Evolutionary conservation across 257 asterid species (phyloP).

Genomic region (Leptodermis oblonga): DNA sequence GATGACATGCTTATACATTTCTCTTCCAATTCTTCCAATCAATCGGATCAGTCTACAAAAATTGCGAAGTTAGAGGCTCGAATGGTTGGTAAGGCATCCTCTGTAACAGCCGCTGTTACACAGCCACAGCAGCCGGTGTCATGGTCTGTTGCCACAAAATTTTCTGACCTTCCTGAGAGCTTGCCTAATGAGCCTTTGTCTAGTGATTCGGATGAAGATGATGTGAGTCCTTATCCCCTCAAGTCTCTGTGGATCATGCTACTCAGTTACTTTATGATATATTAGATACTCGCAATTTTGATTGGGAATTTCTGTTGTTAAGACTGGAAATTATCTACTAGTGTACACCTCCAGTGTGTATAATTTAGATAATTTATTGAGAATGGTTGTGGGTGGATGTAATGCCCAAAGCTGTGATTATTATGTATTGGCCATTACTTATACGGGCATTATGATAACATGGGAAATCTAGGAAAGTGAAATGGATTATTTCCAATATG

Average conservation of each 20-base stretch:
- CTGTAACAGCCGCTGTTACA: slow-evolving; percentile 33
- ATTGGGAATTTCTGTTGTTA: neutral
- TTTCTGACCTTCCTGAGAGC: slow-evolving; percentile 35
- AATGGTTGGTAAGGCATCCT: slow-evolving; percentile 74
- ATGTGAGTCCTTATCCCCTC: slow-evolving; percentile 42
- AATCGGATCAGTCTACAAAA: slow-evolving; percentile 73
- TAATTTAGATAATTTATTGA: neutral
- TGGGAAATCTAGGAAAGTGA: neutral
- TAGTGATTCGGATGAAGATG: slow-evolving; percentile 67
- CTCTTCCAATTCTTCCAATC: slow-evolving; percentile 88
- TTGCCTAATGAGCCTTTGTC: slow-evolving; percentile 46
- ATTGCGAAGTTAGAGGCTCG: slow-evolving; percentile 94
- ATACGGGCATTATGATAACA: neutral
- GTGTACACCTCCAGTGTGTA: neutral
- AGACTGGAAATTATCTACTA: neutral
- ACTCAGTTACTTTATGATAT: neutral
- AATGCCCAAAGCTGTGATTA: neutral
- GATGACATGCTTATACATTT: slow-evolving; percentile 74
- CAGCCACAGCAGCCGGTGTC: slow-evolving; percentile 44
- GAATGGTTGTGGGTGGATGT: neutral
- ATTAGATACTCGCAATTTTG: neutral
- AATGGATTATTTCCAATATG: neutral
- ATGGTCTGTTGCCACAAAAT: slow-evolving; percentile 44
- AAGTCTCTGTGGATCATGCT: neutral
- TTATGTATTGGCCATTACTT: neutral